Conservation (phyloP, 2,329 filamentous ascomycete genomes). For the Fusarium sp. region DNA sequence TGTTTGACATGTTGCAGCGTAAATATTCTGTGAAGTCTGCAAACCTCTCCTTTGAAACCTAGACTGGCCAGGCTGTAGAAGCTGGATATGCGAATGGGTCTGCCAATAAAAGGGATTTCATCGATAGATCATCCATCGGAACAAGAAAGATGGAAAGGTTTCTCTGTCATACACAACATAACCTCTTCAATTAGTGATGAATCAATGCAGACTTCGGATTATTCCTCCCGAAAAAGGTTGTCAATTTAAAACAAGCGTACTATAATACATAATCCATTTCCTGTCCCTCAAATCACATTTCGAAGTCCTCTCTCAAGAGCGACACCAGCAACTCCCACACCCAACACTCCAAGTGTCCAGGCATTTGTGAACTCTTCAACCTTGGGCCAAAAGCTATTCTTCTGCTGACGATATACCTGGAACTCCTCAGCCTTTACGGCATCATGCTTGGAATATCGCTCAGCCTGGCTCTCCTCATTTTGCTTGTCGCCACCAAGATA, state of each 20-base stretch:
- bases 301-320: slow-evolving; percentile 11
- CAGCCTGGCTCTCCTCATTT: slow-evolving; percentile 16
- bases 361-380: background rate
- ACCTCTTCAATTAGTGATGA: no score
- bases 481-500: slow-evolving; percentile 17
- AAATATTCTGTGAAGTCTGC: background rate
- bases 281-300: background rate
- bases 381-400: slow-evolving; percentile 34
- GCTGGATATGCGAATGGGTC: background rate
- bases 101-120: background rate
- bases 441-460: slow-evolving; percentile 17
- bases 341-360: slow-evolving; percentile 13
- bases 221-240: no score
- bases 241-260: background rate
- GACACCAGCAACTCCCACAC: background rate
- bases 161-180: no score
- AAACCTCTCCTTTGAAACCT: background rate
- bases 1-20: background rate
- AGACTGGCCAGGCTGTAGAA: background rate
- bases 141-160: background rate
- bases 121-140: background rate
- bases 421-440: slow-evolving; percentile 4
- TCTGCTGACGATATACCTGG: slow-evolving; percentile 2
- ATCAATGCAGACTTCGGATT: no score
- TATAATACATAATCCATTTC: background rate